A percentile compares a stretch with the other conserved stretches of the same genome.
phyloP scores from a whole-genome alignment of 805 yeast genomes.

The Yueomyces sp. region DNA sequence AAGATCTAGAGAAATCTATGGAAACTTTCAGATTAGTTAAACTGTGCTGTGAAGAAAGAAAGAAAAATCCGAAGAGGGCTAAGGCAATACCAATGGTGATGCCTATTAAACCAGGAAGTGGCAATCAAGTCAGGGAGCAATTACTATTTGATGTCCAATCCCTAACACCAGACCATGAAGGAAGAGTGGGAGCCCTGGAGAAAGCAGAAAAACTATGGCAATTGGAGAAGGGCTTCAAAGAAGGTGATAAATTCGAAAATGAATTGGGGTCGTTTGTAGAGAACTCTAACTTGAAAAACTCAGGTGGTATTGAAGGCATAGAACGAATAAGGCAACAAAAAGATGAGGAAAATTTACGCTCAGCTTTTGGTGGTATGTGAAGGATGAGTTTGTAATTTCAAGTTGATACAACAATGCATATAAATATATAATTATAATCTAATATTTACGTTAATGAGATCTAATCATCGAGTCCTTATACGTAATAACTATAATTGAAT shows the following conservation, averaged over 20 bases:
- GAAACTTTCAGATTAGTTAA: constrained; percentile 77
- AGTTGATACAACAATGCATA: too few species aligned
- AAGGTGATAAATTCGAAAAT: constrained; percentile 58
- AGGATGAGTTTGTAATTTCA: too few species aligned
- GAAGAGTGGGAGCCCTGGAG: constrained; percentile 76
- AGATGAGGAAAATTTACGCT: constrained; percentile 59
- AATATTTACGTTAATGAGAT: too few species aligned
- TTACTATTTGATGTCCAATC: constrained; percentile 68
- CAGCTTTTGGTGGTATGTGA: constrained; percentile 23
- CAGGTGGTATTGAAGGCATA: constrained; percentile 83
- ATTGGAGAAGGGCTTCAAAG: constrained; percentile 47
- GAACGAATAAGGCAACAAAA: constrained; percentile 56
- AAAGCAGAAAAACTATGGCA: constrained; percentile 74
- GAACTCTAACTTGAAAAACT: constrained; percentile 57
- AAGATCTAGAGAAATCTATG: constrained; percentile 65
- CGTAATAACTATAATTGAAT: too few species aligned
- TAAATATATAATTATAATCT: too few species aligned
- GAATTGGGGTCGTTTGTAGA: constrained; percentile 80
- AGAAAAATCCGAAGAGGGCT: constrained; percentile 38
- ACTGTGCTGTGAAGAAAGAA: constrained; percentile 67
- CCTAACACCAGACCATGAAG: constrained; percentile 70
- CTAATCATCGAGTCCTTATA: too few species aligned
- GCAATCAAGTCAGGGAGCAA: constrained; percentile 57
- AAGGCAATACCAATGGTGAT: constrained; percentile 26
- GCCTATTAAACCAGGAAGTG: constrained; percentile 49